Percentiles rank a stretch among this genome's conserved stretches.
phyloP scores from a whole-genome alignment of 257 asterid genomes.

The Avicennia marina region DNA sequence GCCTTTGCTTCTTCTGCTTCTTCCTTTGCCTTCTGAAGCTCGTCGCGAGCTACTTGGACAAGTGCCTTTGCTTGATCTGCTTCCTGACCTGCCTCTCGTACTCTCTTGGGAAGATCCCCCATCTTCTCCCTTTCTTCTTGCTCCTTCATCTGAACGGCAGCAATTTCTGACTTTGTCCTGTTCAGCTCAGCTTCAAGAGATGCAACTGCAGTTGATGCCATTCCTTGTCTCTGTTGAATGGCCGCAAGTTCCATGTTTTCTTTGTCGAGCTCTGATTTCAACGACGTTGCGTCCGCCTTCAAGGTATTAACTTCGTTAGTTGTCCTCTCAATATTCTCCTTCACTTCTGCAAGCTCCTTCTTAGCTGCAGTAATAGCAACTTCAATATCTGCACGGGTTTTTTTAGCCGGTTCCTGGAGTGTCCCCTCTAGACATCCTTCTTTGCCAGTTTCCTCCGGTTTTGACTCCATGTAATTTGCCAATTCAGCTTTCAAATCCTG shows the following conservation, averaged over 20 bases:
- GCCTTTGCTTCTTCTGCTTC: slow-evolving; percentile 70
- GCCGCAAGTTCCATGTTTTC: slow-evolving; percentile 42
- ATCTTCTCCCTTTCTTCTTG: slow-evolving; percentile 57
- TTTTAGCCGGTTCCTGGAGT: slow-evolving; percentile 35
- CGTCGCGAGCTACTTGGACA: slow-evolving; percentile 41
- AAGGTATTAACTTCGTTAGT: slow-evolving; percentile 45
- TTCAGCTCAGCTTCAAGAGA: slow-evolving; percentile 66
- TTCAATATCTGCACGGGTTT: slow-evolving; percentile 55
- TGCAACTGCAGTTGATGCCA: slow-evolving; percentile 50
- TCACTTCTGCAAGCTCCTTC: slow-evolving; percentile 63
- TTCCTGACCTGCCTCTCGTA: slow-evolving; percentile 60
- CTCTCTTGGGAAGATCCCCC: slow-evolving; percentile 58
- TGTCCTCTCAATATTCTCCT: slow-evolving; percentile 57
- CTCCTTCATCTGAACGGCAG: slow-evolving; percentile 45
- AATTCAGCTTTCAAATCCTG: slow-evolving; percentile 59
- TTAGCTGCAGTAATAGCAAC: slow-evolving; percentile 45
- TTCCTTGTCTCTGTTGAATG: slow-evolving; percentile 55
- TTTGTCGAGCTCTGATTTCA: slow-evolving; percentile 57
- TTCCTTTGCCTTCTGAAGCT: slow-evolving; percentile 49
- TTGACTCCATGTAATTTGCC: slow-evolving; percentile 80
- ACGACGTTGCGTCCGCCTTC: slow-evolving; percentile 53
- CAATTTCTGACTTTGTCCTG: slow-evolving; percentile 46
- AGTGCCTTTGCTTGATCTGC: slow-evolving; percentile 57
- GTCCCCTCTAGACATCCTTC: slow-evolving; percentile 36
- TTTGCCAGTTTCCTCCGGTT: slow-evolving; percentile 27